Percentiles rank a stretch among this genome's conserved stretches.
These are phyloP conservation scores for Tricholoma matsutake DNA, from an alignment of 768 basidiomycete species.

Conservation along the genomic window DNA sequence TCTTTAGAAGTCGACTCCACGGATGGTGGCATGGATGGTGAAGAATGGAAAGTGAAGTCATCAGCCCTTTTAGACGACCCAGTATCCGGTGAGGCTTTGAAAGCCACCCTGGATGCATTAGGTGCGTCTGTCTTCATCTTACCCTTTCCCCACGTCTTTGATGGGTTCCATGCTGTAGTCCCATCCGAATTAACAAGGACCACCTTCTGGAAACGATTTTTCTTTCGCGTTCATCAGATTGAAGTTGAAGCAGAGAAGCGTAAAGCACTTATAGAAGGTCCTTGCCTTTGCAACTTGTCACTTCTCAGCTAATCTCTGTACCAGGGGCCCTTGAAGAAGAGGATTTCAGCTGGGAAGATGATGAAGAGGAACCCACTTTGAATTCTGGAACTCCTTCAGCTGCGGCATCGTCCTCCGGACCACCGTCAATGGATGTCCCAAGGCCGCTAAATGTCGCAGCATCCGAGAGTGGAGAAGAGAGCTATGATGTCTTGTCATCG, in stretches of 20 bases:
- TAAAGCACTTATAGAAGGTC: conserved; percentile 73
- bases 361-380: conserved; percentile 64
- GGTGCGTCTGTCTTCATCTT: conserved; percentile 41
- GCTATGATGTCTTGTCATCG: conserved; percentile 66
- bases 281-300: conserved; percentile 10
- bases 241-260: conserved; percentile 74
- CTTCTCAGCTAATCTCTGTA: background rate
- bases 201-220: conserved; percentile 85
- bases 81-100: conserved; percentile 50
- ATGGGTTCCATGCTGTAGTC: conserved; percentile 42
- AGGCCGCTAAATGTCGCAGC: conserved; percentile 17
- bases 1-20: conserved; percentile 46
- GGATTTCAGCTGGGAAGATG: conserved; percentile 91
- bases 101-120: conserved; percentile 49
- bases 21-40: conserved; percentile 55
- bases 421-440: conserved; percentile 6
- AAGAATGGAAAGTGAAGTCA: conserved; percentile 54
- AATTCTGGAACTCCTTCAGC: conserved; percentile 18
- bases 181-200: conserved; percentile 60
- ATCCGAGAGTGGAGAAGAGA: conserved; percentile 60
- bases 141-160: background rate
- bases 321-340: conserved; percentile 73
- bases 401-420: conserved; percentile 6
- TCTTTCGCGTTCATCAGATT: conserved; percentile 85
- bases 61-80: conserved; percentile 47